Evolutionary conservation across 352 stramenopile genomes (phyloP).

Genomic region (Phytopythium sindhum): DNA sequence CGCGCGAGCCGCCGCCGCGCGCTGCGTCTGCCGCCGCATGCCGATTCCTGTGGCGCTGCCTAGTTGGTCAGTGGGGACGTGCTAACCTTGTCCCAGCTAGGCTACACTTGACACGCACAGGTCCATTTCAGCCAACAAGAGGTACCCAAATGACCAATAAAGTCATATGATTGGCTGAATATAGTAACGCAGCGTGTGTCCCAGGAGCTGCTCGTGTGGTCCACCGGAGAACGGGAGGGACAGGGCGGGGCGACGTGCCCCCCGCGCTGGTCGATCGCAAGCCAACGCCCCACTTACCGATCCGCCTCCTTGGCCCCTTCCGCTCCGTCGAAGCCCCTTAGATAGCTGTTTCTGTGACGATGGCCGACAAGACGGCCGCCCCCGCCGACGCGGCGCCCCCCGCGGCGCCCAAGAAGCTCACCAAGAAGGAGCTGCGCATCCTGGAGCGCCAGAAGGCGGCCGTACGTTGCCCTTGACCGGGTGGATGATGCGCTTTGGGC

Average conservation of each 20-base stretch:
- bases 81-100: background rate
- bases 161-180: constrained; percentile 16
- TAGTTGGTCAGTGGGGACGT: background rate
- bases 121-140: constrained; percentile 30
- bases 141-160: constrained; percentile 4
- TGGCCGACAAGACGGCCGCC: constrained; percentile 40
- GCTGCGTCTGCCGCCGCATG: constrained; percentile 22
- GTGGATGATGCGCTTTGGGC: too few relatives aligned
- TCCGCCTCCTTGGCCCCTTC: constrained; percentile 6
- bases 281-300: constrained; percentile 18
- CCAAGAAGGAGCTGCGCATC: constrained; percentile 89
- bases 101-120: background rate
- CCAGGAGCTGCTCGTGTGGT: constrained; percentile 1
- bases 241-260: background rate
- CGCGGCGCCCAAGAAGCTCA: constrained; percentile 69
- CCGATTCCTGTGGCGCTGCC: constrained; percentile 10
- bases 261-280: background rate
- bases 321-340: background rate
- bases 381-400: constrained; percentile 9
- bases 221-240: background rate
- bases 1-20: constrained; percentile 5
- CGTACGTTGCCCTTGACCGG: constrained; percentile 20
- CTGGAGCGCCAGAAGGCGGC: constrained; percentile 83
- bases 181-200: background rate
- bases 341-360: constrained; percentile 11